Base-by-base conservation (phyloP, 805 yeast species). In the Kazachstania psychrophila region DNA sequence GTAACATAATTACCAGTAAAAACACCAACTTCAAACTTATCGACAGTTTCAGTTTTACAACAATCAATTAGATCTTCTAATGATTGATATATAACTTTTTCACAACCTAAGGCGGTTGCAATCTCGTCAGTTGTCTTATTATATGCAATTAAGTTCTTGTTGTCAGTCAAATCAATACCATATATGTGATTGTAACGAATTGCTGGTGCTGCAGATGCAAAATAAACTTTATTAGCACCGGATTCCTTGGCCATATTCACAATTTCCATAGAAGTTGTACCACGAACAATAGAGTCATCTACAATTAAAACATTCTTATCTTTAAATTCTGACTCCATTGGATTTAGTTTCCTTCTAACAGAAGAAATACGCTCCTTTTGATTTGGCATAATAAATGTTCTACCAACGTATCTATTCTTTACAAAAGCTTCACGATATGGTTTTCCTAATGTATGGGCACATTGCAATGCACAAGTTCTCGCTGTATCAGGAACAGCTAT, bases 171-270 rank as follows among this genome's bases (percentile, higher is more conserved):
- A 65, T 92, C 98, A 47, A 92, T 92, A 59, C 98, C 98, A 60
- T 92, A 92, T 41, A 92, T 86, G 58, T 92, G 98, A 65, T 92
- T 92, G 64, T 69, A 77, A 61, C 98, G 76, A 52, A 92, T 92
- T n/a, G 96, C 94, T 20, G 98, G 98, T 12, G 98, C 94, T 55
- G 96, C 92, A 18, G 95, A 84, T 0, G 98, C 98, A 60, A 92
- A 81, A 58, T 75, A 89, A n/a, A 92, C 98, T 50, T 77, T 80
- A 43, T 74, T 78, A 31, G 98, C 98, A 40, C 98, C 98, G 5
- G 97, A 95, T 61, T 92, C 98, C 50, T 82, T 74, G n/a, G 98
- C 98, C 98, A 92, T 92, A 47, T 78, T 81, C 23, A 92, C 94
- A 47, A 92, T 92, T 65, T 92, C 98, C 59, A 76, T 82, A 6